Evolutionary conservation across 495 filamentous ascomycete species (phyloP).

Genomic region (Umbilicaria muhlenbergii): DNA sequence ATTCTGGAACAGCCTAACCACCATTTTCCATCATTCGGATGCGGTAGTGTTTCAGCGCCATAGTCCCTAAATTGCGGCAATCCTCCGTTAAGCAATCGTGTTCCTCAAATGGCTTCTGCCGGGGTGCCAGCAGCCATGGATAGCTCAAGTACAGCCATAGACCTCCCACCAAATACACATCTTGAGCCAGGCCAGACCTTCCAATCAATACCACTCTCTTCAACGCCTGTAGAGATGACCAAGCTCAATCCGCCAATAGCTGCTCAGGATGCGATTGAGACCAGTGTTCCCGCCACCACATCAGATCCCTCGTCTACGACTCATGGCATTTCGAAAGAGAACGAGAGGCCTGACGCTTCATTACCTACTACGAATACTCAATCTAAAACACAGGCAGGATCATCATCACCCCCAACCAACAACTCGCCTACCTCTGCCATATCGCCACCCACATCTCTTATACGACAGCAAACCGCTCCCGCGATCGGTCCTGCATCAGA

Average conservation of each 20-base stretch:
- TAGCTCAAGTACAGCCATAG: neutral
- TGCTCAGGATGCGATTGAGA: neutral
- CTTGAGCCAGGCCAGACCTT: neutral
- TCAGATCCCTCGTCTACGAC: slow-evolving; percentile 1
- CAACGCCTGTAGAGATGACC: slow-evolving; percentile 1
- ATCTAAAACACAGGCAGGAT: no score
- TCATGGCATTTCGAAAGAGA: slow-evolving; percentile 2
- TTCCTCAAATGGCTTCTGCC: neutral
- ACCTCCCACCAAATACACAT: no score
- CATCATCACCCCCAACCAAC: neutral
- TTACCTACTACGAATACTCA: neutral
- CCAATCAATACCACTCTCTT: neutral
- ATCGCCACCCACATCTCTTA: slow-evolving; percentile 3
- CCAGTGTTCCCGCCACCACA: neutral
- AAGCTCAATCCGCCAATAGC: slow-evolving; percentile 1
- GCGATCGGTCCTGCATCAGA: slow-evolving; percentile 15
- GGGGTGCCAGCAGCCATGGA: neutral
- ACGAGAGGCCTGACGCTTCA: neutral
- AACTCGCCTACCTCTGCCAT: neutral
- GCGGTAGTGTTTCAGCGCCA: no score
- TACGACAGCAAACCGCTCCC: slow-evolving; percentile 11
- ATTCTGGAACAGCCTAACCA: no score
- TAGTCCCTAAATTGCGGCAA: no score
- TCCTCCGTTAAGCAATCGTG: no score
- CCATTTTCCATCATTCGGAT: no score